phyloP scores from a whole-genome alignment of 345 rosid species.

The Turritis glabra region DNA sequence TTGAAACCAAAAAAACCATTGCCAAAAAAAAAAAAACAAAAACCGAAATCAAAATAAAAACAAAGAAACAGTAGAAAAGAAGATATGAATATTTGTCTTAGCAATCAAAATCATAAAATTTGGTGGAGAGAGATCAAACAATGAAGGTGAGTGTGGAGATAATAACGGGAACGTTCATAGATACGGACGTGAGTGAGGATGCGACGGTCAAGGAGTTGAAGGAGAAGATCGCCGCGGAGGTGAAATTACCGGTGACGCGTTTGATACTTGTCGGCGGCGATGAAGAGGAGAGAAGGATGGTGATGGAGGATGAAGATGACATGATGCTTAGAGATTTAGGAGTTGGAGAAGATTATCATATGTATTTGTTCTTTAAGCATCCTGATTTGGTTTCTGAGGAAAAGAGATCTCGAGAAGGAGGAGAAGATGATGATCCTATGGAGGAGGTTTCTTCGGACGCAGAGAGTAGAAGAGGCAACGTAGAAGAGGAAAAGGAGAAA shows the following conservation, averaged over 20 bases:
- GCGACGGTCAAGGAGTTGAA: conserved; percentile 62
- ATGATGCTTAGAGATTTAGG: conserved; percentile 49
- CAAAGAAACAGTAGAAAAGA: background rate
- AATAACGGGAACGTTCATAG: conserved; percentile 61
- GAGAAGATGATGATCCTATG: background rate
- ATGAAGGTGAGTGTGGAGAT: conserved; percentile 79
- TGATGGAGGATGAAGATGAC: conserved; percentile 41
- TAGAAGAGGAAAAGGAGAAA: background rate
- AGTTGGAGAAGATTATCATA: conserved; percentile 53
- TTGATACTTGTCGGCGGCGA: conserved; percentile 48
- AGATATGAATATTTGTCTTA: conserved; percentile 1
- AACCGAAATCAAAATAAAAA: background rate
- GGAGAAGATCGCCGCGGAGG: conserved; percentile 50
- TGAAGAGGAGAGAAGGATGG: conserved; percentile 23
- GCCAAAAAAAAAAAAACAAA: background rate
- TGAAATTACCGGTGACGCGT: conserved; percentile 53
- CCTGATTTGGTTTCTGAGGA: conserved; percentile 31
- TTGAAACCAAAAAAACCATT: conserved; percentile 12
- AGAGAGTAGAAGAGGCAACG: conserved; percentile 12
- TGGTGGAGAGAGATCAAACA: conserved; percentile 13
- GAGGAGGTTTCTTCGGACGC: conserved; percentile 32
- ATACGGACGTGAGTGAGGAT: conserved; percentile 46
- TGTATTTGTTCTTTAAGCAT: conserved; percentile 61
- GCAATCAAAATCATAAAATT: conserved; percentile 7
- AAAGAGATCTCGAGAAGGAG: conserved; percentile 11